Conservation (phyloP, 805 yeast species). For the Grigorovia humatica region DNA sequence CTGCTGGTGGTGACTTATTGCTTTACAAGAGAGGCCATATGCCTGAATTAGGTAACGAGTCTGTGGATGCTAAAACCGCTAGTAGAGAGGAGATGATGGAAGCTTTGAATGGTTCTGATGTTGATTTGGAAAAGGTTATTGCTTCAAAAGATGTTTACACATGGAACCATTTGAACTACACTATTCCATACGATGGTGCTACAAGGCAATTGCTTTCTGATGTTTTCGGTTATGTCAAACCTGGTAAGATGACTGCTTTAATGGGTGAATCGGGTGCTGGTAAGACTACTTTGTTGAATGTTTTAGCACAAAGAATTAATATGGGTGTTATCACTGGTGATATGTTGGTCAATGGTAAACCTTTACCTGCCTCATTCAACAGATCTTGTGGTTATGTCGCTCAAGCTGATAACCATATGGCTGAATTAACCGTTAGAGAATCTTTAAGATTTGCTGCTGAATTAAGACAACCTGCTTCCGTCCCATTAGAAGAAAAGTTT, state of each 20-base stretch:
- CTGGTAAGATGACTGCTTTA: constrained; percentile 71
- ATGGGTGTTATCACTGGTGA: constrained; percentile 66
- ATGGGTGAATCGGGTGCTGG: constrained; percentile 90
- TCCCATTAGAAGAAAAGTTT: constrained; percentile 47
- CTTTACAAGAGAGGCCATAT: too few species aligned
- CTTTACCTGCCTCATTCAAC: constrained; percentile 52
- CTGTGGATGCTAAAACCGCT: too few species aligned
- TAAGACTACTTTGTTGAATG: constrained; percentile 66
- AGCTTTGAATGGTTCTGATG: too few species aligned
- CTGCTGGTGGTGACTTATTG: too few species aligned
- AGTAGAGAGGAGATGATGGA: too few species aligned
- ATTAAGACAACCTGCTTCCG: constrained; percentile 55
- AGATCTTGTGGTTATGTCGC: constrained; percentile 74
- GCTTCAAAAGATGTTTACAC: too few species aligned
- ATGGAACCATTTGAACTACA: too few species aligned
- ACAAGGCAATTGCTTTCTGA: constrained; percentile 44
- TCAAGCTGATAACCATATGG: constrained; percentile 69
- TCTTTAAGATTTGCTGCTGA: constrained; percentile 62
- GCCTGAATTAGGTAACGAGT: too few species aligned
- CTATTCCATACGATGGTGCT: too few species aligned
- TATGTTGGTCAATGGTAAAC: constrained; percentile 59
- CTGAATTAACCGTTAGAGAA: constrained; percentile 63
- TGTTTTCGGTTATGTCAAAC: constrained; percentile 65
- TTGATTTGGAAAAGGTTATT: too few species aligned
- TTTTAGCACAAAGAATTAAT: constrained; percentile 59